Base-by-base conservation (phyloP, 139 green algal species). In the Chlamydomonas applanata region DNA sequence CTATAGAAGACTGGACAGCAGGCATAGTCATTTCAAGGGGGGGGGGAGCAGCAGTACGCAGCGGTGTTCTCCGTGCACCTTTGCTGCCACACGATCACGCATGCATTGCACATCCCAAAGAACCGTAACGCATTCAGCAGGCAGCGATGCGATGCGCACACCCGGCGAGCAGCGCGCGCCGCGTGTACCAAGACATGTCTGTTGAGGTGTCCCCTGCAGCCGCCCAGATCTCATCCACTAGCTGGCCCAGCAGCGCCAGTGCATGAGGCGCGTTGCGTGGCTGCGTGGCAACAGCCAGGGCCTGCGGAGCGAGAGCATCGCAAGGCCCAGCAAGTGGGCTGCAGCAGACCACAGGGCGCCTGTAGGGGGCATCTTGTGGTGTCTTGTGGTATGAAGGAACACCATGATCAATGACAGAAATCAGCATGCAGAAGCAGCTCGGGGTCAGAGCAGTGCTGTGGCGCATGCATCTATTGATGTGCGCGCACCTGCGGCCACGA, bases 131-230 rank as follows among this genome's bases (percentile, higher is more conserved):
- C n/a, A n/a, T n/a, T n/a, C n/a, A n/a, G n/a, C n/a, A n/a, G n/a
- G n/a, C n/a, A n/a, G n/a, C n/a, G n/a, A n/a, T n/a, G n/a, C n/a
- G n/a, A n/a, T n/a, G n/a, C 24, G 13, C 40, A 40, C 66, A 64
- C 67, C 46, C 67, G 49, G 81, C 79, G 36, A 95, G 68, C 36
- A 86, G 44, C 0, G 79, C 88, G 0, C 91, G 75, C 76, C 93
- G 90, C 40, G 79, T 87, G 80, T 94, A 95, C 88, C 89, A 94
- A 24, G 69, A 80, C 34, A 62, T 59, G 73, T 93, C 90, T 25
- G 86, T 84, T n/a, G 87, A 87, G 0, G 65, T 76, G 72, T 93
- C 90, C 29, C 73, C 79, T 22, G 83, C 85, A 34, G 35, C 29
- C 16, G 52, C 49, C 52, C 68, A 63, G 44, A 72, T 29, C 22